Conservation (phyloP, 2,329 filamentous ascomycete species). For the Cryphonectria parasitica region DNA sequence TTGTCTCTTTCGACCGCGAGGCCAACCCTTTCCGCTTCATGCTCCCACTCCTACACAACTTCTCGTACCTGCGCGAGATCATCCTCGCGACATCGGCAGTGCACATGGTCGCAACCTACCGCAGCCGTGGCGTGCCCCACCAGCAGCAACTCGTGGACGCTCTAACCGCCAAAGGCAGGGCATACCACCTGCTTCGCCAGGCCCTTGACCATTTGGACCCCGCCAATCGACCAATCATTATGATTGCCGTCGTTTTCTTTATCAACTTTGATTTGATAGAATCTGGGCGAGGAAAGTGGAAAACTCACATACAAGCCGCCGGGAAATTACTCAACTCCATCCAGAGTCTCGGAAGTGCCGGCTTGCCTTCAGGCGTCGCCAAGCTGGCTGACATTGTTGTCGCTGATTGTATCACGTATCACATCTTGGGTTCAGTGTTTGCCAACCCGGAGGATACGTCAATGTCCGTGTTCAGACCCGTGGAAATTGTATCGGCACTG, state of each 20-base stretch:
- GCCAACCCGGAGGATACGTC: conserved; percentile 30
- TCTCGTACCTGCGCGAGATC: conserved; percentile 50
- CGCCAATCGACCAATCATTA: conserved; percentile 40
- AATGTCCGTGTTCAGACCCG: conserved; percentile 41
- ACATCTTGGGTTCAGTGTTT: conserved; percentile 51
- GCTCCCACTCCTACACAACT: conserved; percentile 45
- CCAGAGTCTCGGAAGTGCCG: conserved; percentile 27
- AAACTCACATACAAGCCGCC: conserved; percentile 49
- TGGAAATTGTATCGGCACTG: conserved; percentile 44
- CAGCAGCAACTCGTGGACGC: conserved; percentile 45
- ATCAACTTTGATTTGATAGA: conserved; percentile 54
- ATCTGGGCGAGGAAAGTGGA: conserved; percentile 31
- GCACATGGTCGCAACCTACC: conserved; percentile 50
- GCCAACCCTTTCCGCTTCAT: conserved; percentile 52
- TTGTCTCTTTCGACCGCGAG: conserved; percentile 50
- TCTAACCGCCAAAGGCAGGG: conserved; percentile 50
- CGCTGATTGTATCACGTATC: conserved; percentile 56
- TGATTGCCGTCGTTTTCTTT: conserved; percentile 53
- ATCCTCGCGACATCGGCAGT: conserved; percentile 53
- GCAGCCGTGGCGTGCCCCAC: conserved; percentile 37
- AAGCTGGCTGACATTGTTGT: conserved; percentile 49
- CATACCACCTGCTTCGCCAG: conserved; percentile 45
- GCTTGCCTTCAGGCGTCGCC: conserved; percentile 35
- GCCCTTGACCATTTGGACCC: conserved; percentile 45
- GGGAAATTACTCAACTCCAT: conserved; percentile 48